Percentiles rank a stretch among this genome's conserved stretches.
Conservation (phyloP, 805 yeast species). For the Hermanozyma aechmeae region DNA sequence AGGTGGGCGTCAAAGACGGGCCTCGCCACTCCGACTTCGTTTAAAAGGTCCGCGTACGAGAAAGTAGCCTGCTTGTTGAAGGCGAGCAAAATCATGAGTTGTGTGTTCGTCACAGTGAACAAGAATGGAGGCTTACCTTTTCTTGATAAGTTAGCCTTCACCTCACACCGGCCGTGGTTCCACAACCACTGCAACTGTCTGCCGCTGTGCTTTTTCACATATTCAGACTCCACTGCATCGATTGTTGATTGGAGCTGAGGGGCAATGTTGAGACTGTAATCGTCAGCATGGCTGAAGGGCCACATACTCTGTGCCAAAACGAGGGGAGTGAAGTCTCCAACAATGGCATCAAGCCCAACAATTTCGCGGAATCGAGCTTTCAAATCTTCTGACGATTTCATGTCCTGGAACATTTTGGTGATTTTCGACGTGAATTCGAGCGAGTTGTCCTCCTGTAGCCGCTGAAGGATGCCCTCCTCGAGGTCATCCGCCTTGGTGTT, state of each 20-base stretch:
- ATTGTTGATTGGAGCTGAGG: constrained; percentile 53
- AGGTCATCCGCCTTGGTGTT: constrained; percentile 77
- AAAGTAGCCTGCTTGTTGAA: constrained; percentile 62
- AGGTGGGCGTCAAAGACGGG: constrained; percentile 69
- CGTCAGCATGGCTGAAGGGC: constrained; percentile 52
- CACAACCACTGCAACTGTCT: constrained; percentile 92
- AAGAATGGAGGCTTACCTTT: constrained; percentile 74
- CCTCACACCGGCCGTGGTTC: constrained; percentile 88
- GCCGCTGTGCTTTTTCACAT: constrained; percentile 71
- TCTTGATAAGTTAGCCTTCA: constrained; percentile 75
- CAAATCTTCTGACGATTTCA: constrained; percentile 73
- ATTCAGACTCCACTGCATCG: constrained; percentile 58
- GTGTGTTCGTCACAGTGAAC: constrained; percentile 77
- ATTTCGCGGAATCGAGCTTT: constrained; percentile 47
- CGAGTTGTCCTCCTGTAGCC: constrained; percentile 82
- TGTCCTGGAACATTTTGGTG: constrained; percentile 93
- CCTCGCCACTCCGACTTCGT: constrained; percentile 57
- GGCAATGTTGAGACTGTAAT: constrained; percentile 49
- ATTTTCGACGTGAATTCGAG: constrained; percentile 89
- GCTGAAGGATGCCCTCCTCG: constrained; percentile 78
- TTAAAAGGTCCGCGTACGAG: constrained; percentile 51
- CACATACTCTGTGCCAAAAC: constrained; percentile 85
- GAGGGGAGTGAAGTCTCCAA: constrained; percentile 55
- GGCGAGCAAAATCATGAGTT: constrained; percentile 79
- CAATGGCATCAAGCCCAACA: constrained; percentile 19